A percentile compares a stretch with the other conserved stretches of the same genome.
Conservation (phyloP, 1,139 yeast species). For the Arxiozyma heterogenica region DNA sequence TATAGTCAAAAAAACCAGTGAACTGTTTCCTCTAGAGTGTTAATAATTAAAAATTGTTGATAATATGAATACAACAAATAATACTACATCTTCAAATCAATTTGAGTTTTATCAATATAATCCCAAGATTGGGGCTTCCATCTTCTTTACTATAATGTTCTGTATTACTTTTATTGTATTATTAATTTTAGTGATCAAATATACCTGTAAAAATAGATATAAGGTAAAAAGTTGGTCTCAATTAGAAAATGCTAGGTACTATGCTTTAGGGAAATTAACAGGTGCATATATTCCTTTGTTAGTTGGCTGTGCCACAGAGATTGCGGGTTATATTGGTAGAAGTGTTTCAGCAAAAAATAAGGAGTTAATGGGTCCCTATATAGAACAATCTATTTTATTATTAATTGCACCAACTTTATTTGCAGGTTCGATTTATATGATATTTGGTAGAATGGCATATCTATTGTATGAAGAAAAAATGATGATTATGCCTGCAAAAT, state of each 20-base stretch:
- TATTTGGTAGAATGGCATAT: conserved; percentile 33
- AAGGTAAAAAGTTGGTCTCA: neutral
- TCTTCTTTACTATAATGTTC: conserved; percentile 12
- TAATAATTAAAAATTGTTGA: neutral
- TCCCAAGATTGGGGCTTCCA: conserved; percentile 15
- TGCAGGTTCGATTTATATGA: conserved; percentile 41
- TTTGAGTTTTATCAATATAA: conserved; percentile 9
- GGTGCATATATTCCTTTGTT: conserved; percentile 25
- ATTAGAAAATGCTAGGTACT: conserved; percentile 3
- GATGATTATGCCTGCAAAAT: conserved; percentile 31
- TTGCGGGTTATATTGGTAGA: conserved; percentile 35
- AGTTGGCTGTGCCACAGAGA: conserved; percentile 28
- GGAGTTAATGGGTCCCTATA: conserved; percentile 27
- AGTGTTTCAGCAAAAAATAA: conserved; percentile 19
- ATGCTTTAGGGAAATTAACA: conserved; percentile 4
- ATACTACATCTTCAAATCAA: neutral
- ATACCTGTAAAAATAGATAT: neutral
- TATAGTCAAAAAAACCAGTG: neutral
- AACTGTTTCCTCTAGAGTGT: too few relatives aligned
- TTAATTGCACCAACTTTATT: conserved; percentile 39
- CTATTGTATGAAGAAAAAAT: conserved; percentile 26
- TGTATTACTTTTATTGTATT: conserved; percentile 4
- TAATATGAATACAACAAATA: neutral
- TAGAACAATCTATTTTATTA: conserved; percentile 33
- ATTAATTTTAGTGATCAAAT: neutral